These are phyloP conservation scores for Cordyceps pruinosa DNA, from an alignment of 2,329 filamentous ascomycete genomes.

Conservation along the genomic window DNA sequence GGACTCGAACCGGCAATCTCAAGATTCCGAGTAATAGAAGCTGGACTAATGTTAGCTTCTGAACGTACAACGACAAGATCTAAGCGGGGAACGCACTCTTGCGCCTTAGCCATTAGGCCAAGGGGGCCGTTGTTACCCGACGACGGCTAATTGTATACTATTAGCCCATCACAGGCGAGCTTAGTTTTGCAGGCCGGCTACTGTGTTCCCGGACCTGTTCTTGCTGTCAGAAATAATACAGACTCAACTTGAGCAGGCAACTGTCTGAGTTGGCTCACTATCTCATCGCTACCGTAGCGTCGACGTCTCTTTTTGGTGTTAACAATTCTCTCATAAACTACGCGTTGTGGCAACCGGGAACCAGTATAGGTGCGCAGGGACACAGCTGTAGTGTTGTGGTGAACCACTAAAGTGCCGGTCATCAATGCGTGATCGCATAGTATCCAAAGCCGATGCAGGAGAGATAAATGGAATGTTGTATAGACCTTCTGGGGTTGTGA, in stretches of 20 bases:
- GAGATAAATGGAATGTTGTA: neutral
- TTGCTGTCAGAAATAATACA: neutral
- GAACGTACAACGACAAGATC: conserved; percentile 9
- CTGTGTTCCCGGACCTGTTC: no score
- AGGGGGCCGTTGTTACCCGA: conserved; percentile 9
- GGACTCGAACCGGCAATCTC: conserved; percentile 14
- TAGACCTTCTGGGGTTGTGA: neutral
- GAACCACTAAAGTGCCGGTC: no score
- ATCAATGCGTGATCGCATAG: neutral
- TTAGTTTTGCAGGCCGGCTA: neutral
- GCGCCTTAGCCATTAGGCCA: conserved; percentile 14
- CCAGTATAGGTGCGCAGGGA: no score
- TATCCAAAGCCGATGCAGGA: neutral
- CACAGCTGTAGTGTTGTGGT: no score
- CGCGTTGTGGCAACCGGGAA: no score
- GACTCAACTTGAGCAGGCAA: neutral
- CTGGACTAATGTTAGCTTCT: neutral
- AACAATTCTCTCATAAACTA: no score
- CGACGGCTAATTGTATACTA: neutral
- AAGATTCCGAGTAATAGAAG: conserved; percentile 12
- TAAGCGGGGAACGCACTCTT: conserved; percentile 12
- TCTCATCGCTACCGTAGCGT: no score
- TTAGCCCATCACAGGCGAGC: neutral
- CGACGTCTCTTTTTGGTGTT: no score
- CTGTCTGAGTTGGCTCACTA: neutral